Evolutionary conservation across 192 early-diverging fungal species (phyloP).

Genomic region (Coemansia umbellata): DNA sequence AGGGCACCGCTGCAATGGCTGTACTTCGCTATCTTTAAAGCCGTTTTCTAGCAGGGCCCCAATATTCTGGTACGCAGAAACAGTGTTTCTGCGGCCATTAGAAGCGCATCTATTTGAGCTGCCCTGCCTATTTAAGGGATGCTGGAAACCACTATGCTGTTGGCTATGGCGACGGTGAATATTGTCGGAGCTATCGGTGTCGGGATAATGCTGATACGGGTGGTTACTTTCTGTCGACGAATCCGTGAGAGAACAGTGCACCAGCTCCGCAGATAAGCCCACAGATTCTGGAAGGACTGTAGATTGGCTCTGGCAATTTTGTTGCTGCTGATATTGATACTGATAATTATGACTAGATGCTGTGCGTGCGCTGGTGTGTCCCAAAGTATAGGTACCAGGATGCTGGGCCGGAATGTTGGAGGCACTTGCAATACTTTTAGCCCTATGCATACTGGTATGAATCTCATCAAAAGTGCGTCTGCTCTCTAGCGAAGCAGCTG

Average conservation of each 20-base stretch:
- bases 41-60: neutral
- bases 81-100: conserved; percentile 17
- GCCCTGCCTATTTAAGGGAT: neutral
- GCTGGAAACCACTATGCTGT: neutral
- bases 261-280: neutral
- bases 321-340: neutral
- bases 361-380: neutral
- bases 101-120: neutral
- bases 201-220: no score
- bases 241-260: neutral
- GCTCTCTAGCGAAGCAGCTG: no score
- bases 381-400: neutral
- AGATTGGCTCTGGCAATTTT: neutral
- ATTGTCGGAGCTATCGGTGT: neutral
- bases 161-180: neutral
- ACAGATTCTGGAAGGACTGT: neutral
- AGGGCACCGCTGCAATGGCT: neutral
- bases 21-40: neutral
- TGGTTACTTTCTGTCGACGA: neutral
- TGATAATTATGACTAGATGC: neutral
- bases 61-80: conserved; percentile 11
- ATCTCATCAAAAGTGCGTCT: no score
- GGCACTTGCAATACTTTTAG: no score
- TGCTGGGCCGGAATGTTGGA: no score
- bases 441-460: no score